These are phyloP conservation scores for Rehmannia glutinosa DNA, from an alignment of 257 asterid species.

Conservation along the genomic window DNA sequence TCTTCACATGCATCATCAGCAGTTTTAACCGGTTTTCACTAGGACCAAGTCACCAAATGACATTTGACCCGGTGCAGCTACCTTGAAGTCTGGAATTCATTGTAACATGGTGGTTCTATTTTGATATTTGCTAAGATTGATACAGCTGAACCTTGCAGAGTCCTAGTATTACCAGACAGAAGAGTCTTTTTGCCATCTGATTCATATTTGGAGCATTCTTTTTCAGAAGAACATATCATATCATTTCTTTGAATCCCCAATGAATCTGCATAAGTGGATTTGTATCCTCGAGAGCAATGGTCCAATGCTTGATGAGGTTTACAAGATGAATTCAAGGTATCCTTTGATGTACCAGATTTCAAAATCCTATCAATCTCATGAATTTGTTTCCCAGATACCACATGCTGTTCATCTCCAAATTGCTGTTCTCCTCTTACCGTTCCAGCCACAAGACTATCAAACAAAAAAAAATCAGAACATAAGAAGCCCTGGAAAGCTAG, in stretches of 20 bases:
- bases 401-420: conserved; percentile 13
- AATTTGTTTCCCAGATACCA: conserved; percentile 15
- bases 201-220: conserved; percentile 14
- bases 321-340: conserved; percentile 1
- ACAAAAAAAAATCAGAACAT: background rate
- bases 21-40: conserved; percentile 41
- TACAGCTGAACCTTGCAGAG: conserved; percentile 13
- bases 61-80: conserved; percentile 20
- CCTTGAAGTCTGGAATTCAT: conserved; percentile 20
- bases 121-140: conserved; percentile 35
- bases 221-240: conserved; percentile 5
- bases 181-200: conserved; percentile 16
- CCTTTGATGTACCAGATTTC: conserved; percentile 21
- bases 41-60: conserved; percentile 23
- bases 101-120: conserved; percentile 36
- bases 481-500: background rate
- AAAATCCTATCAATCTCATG: conserved; percentile 19
- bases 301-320: conserved; percentile 14
- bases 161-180: conserved; percentile 17
- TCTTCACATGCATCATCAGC: conserved; percentile 38
- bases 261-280: conserved; percentile 4
- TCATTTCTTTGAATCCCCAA: conserved; percentile 15
- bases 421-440: conserved; percentile 20
- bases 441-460: conserved; percentile 12
- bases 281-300: conserved; percentile 10